Percentiles rank a stretch among this genome's conserved stretches.
Conservation (phyloP, 2,329 filamentous ascomycete species). For the Aspergillus carbonarius region DNA sequence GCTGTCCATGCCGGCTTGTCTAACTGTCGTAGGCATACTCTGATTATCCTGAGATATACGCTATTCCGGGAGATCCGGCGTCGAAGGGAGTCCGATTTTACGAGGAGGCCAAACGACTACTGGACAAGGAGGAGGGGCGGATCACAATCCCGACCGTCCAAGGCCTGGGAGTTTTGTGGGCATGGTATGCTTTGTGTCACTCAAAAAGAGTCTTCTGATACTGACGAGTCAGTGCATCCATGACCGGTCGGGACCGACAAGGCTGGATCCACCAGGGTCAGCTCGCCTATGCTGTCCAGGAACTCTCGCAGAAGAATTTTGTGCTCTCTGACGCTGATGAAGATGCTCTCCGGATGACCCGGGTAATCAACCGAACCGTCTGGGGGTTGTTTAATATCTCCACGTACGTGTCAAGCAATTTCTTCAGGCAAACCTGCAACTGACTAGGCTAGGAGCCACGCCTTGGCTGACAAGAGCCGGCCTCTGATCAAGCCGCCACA, state of each 20-base stretch:
- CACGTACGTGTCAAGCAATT: slow-evolving; percentile 19
- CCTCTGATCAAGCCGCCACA: slow-evolving; percentile 20
- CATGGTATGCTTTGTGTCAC: slow-evolving; percentile 23
- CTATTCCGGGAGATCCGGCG: slow-evolving; percentile 15
- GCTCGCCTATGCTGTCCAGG: slow-evolving; percentile 24
- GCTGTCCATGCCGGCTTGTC: neutral
- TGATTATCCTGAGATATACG: slow-evolving; percentile 26
- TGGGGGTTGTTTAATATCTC: slow-evolving; percentile 30
- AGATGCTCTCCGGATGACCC: slow-evolving; percentile 15
- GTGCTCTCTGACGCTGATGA: slow-evolving; percentile 16
- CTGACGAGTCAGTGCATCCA: slow-evolving; percentile 26
- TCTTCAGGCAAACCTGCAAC: neutral
- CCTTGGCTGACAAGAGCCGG: slow-evolving; percentile 20
- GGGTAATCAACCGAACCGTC: slow-evolving; percentile 15
- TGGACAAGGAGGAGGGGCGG: slow-evolving; percentile 32
- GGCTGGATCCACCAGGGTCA: slow-evolving; percentile 31
- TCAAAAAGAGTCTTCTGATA: neutral
- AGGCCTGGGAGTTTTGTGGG: slow-evolving; percentile 31
- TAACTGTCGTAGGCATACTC: slow-evolving; percentile 25
- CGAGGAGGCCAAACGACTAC: slow-evolving; percentile 31
- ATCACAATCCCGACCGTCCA: slow-evolving; percentile 32
- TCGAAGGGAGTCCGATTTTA: slow-evolving; percentile 34
- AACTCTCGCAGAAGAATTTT: slow-evolving; percentile 19
- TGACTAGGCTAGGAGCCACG: slow-evolving; percentile 21
- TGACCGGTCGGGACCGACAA: slow-evolving; percentile 34